Base-by-base conservation (phyloP, 306 rosid genomes). In the Clitoria ternatea region DNA sequence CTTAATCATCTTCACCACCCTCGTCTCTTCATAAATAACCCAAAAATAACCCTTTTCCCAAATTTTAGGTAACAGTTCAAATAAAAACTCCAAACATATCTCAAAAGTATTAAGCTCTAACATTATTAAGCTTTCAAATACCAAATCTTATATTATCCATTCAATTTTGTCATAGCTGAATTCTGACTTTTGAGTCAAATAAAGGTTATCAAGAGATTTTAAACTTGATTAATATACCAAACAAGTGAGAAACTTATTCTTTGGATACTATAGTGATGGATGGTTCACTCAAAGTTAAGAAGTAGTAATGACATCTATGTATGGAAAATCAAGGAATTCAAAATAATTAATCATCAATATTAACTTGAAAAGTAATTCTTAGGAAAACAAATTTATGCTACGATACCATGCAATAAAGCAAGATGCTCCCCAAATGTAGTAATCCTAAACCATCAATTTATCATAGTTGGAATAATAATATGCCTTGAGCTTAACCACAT, bases 401-500 rank as follows among this genome's bases (percentile, higher is more conserved):
- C 88, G 85, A 24, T 87, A 89, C 96, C 98, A 53, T 89, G 96
- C 69, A 92, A 70, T 75, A 92, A 44, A 53, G 88, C 84, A 30
- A 92, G 76, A 92, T 47, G 48, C 98, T 92, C 39, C 98, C 98
- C 70, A 89, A 30, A 33, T 24, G 54, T 18, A 85, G 68, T 83
- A 86, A 72, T 89, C 96, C 72, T 80, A 92, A 0, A 74, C 79
- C 54, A 74, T 66, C 19, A 74, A 29, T 43, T 74, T 74, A 48
- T 74, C 79, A 11, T 74, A 73, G 64, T 74, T 74, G 49, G 79
- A 74, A 42, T 74, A 74, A 20, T 65, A 74, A 54, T 74, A 89
- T 6, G 95, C 98, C 80, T 87, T 87, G 12, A 89, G 76, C 84
- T 92, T 89, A 73, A 85, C 86, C 77, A 88, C 92, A 81, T 88